A percentile compares a stretch with the other conserved stretches of the same genome.
phyloP scores from a whole-genome alignment of 2,329 filamentous ascomycete genomes.

The Ophiosphaerella narmari region DNA sequence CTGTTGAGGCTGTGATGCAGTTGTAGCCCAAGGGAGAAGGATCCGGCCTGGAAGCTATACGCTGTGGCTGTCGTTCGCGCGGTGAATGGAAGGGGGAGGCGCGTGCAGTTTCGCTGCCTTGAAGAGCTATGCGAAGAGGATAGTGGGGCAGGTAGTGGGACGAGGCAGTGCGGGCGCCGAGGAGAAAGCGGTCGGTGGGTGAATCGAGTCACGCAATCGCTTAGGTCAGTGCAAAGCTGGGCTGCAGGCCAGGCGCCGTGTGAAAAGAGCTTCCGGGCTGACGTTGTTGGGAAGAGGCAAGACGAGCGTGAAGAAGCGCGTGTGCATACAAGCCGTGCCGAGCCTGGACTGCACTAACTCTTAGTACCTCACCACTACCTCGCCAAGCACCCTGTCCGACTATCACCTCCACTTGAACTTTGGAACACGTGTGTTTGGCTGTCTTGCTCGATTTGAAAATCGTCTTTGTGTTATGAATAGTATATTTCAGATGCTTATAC shows the following conservation, averaged over 20 bases:
- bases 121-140: slow-evolving; percentile 36
- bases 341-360: slow-evolving; percentile 1
- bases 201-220: slow-evolving; percentile 9
- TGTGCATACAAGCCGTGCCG: slow-evolving; percentile 5
- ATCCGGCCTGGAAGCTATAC: slow-evolving; percentile 10
- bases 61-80: slow-evolving; percentile 10
- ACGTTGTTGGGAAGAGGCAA: slow-evolving; percentile 13
- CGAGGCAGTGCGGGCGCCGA: slow-evolving; percentile 30
- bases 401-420: neutral
- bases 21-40: slow-evolving; percentile 26
- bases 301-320: slow-evolving; percentile 9
- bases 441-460: neutral
- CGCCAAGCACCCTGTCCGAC: neutral
- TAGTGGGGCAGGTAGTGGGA: slow-evolving; percentile 38
- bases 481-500: neutral
- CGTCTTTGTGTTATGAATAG: neutral
- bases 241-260: slow-evolving; percentile 25
- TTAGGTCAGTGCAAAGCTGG: slow-evolving; percentile 17
- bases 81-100: slow-evolving; percentile 16
- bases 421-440: neutral
- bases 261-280: slow-evolving; percentile 21
- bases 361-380: neutral
- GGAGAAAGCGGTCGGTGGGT: slow-evolving; percentile 4
- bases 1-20: slow-evolving; percentile 30
- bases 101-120: slow-evolving; percentile 34